These are phyloP conservation scores for Fonsecaea nubica DNA, from an alignment of 2,329 filamentous ascomycete genomes.

Conservation along the genomic window DNA sequence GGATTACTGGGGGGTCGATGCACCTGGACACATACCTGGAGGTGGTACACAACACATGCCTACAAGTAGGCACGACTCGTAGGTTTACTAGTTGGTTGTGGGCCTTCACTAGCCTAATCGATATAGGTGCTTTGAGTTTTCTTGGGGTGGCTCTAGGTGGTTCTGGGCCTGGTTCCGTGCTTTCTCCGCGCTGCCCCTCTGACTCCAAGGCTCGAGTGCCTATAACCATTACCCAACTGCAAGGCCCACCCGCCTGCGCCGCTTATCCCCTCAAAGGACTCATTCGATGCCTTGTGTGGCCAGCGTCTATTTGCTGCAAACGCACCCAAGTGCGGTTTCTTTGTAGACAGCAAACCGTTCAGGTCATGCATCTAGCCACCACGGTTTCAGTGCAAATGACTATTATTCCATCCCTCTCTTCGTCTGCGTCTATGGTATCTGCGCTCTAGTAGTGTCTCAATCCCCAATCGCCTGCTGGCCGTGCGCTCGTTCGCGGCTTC, in stretches of 20 bases:
- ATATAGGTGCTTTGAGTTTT: background rate
- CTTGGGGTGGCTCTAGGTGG: background rate
- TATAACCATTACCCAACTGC: background rate
- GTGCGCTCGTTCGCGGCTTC: constrained; percentile 14
- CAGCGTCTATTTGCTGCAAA: background rate
- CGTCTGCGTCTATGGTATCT: background rate
- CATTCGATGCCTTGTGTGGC: background rate
- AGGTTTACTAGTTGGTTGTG: constrained; percentile 1
- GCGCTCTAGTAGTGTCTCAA: background rate
- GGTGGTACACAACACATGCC: too few relatives aligned
- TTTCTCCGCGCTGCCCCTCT: background rate
- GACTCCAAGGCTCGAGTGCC: background rate
- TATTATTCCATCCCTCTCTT: background rate
- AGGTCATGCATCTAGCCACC: background rate
- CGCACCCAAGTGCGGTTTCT: background rate
- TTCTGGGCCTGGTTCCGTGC: background rate
- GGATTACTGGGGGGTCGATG: too few relatives aligned
- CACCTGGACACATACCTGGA: too few relatives aligned
- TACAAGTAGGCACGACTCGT: too few relatives aligned
- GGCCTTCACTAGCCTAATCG: background rate
- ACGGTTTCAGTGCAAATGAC: background rate
- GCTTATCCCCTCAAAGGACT: background rate
- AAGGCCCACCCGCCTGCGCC: background rate
- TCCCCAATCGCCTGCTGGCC: background rate
- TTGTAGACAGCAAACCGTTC: background rate